Evolutionary conservation across 2,329 filamentous ascomycete species (phyloP), one percentile per base, ranked within the genome.

Genomic region (Colletotrichum eremochloae): DNA sequence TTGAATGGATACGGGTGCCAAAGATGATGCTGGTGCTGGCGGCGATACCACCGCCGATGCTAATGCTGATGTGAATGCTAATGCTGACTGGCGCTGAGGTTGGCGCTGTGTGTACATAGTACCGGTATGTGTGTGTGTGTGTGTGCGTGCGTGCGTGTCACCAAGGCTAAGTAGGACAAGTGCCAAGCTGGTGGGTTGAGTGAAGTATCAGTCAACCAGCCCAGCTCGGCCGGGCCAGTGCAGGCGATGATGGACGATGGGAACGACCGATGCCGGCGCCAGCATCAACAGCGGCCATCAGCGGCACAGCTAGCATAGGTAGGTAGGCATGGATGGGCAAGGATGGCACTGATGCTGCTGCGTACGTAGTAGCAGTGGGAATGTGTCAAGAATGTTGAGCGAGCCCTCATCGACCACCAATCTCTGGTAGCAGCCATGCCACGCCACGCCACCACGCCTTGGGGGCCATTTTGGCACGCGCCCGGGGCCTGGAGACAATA

Each of bases 221-320:
- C 42, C 42, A 44, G 42, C 42, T 29, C 40, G 42, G 40, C 57
- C 38, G 57, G 57, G 29, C 42, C 33, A 29, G 68, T 57, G 64
- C 68, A 50, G 60, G 36, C 36, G 42, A 55, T 56, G n/a, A 36
- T 44, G 14, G 29, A n/a, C 53, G 9, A 7, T n/a, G 7, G 20
- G 20, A 48, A 48, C 38, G 63, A 68, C 57, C 68, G 57, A 68
- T 71, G 63, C 63, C 63, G 56, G 68, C 63, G 46, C 44, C 63
- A 61, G 46, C 55, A 20, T 31, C 15, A 40, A 36, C 52, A 29
- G 18, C 42, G 50, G n/a, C 63, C 31, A 40, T 42, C 46, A 31
- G 38, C 24, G 29, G 8, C 20, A 55, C 52, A 55, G 42, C 44
- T 55, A 42, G 18, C 67, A 60, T 42, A 36, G 63, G 42, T 42